phyloP scores from a whole-genome alignment of 2,329 filamentous ascomycete genomes.

The Aureobasidium sp. region DNA sequence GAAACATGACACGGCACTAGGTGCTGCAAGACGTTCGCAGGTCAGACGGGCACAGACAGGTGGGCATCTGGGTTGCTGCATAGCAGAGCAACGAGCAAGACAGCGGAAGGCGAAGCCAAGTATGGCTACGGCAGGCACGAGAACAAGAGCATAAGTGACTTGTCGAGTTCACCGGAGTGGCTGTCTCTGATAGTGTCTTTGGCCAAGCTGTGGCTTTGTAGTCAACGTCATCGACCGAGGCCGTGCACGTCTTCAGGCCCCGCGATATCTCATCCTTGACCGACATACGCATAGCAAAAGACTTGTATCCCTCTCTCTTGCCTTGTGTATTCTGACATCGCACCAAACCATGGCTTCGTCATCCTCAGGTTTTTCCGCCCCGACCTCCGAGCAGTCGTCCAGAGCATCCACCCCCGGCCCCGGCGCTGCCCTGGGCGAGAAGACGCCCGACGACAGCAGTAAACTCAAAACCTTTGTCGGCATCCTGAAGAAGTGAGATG shows the following conservation, averaged over 20 bases:
- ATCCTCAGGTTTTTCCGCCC: conserved; percentile 4
- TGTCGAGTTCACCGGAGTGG: not conserved
- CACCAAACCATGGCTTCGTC: conserved; percentile 9
- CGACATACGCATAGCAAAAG: not conserved
- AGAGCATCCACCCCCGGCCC: conserved; percentile 7
- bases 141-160: not conserved
- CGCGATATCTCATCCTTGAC: not conserved
- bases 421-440: conserved; percentile 34
- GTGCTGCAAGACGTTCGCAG: not conserved
- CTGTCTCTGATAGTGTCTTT: not conserved
- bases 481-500: conserved; percentile 73
- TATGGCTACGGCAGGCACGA: not conserved
- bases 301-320: not conserved
- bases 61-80: not conserved
- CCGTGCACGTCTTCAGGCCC: not conserved
- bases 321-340: not conserved
- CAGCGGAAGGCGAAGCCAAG: not conserved
- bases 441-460: conserved; percentile 65
- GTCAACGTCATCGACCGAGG: not conserved
- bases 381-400: conserved; percentile 7
- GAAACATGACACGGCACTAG: not conserved
- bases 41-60: not conserved
- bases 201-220: not conserved
- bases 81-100: not conserved
- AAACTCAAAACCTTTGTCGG: conserved; percentile 83